Conservation (phyloP, 257 asterid genomes). For the Buddleja alternifolia region DNA sequence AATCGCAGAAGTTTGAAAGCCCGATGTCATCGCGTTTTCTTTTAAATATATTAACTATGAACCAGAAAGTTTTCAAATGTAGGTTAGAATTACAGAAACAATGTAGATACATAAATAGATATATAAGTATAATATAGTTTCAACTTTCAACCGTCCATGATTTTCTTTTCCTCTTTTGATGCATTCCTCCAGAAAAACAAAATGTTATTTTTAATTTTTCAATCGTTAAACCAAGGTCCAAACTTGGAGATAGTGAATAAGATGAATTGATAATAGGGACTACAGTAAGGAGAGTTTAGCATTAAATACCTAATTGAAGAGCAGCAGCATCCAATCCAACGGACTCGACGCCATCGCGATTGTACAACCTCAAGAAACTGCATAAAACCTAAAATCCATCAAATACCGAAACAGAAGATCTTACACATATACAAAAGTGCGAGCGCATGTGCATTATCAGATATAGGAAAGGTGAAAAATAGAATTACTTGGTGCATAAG, state of each 20-base stretch:
- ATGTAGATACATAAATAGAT: background rate
- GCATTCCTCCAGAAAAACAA: background rate
- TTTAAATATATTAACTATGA: background rate
- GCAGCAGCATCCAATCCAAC: slow-evolving; percentile 65
- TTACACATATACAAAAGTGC: background rate
- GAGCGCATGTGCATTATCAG: background rate
- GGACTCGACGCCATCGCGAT: slow-evolving; percentile 56
- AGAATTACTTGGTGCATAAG: slow-evolving; percentile 58
- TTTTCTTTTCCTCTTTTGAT: background rate
- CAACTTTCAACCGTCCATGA: too few relatives aligned
- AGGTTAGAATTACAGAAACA: background rate
- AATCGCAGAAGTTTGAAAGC: background rate
- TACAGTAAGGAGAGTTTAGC: background rate
- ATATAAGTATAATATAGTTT: too few relatives aligned
- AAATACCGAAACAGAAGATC: background rate
- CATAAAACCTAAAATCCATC: slow-evolving; percentile 24
- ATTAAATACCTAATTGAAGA: slow-evolving; percentile 51
- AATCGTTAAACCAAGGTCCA: slow-evolving; percentile 2
- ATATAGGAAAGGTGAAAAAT: background rate
- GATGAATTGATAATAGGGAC: background rate
- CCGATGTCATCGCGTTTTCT: background rate
- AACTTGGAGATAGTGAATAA: background rate
- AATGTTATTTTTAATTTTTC: background rate
- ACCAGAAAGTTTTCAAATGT: background rate
- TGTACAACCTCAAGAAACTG: slow-evolving; percentile 66